phyloP scores from a whole-genome alignment of 768 basidiomycete species.

The Auricularia sp. region DNA sequence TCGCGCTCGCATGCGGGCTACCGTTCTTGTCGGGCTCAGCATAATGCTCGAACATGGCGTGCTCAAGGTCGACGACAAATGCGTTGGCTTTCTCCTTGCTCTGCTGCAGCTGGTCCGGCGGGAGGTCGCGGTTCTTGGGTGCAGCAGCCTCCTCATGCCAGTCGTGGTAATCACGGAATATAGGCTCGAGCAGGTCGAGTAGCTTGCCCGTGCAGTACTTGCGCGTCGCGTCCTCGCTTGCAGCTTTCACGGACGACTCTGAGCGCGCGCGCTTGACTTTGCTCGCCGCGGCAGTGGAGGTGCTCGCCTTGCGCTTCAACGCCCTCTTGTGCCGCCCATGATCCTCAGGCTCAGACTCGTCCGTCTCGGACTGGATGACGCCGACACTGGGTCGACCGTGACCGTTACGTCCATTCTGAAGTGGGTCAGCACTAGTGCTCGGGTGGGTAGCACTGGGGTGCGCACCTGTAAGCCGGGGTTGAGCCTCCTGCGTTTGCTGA shows the following conservation, averaged over 20 bases:
- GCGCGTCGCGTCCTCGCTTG: slow-evolving; percentile 58
- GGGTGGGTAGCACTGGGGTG: neutral
- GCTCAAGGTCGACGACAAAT: slow-evolving; percentile 66
- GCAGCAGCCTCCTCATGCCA: slow-evolving; percentile 23
- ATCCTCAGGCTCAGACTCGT: neutral
- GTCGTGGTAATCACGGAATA: slow-evolving; percentile 64
- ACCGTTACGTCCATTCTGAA: neutral
- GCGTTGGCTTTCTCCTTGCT: slow-evolving; percentile 47
- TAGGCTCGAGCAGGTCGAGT: slow-evolving; percentile 56
- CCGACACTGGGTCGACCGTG: slow-evolving; percentile 4
- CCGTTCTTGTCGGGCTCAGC: slow-evolving; percentile 68
- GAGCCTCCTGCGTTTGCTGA: slow-evolving; percentile 6
- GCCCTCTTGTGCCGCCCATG: slow-evolving; percentile 14
- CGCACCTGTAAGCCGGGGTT: neutral
- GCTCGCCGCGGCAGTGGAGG: slow-evolving; percentile 11
- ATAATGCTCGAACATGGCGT: slow-evolving; percentile 64
- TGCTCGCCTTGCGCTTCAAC: slow-evolving; percentile 23
- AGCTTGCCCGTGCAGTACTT: slow-evolving; percentile 75
- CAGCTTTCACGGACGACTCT: slow-evolving; percentile 28
- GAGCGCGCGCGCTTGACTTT: slow-evolving; percentile 34
- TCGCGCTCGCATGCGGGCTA: slow-evolving; percentile 49
- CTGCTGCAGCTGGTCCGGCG: slow-evolving; percentile 46
- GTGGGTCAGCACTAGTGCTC: neutral
- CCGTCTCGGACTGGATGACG: slow-evolving; percentile 9
- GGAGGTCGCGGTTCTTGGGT: slow-evolving; percentile 32